phyloP scores from a whole-genome alignment of 139 green algal genomes.

The Trebouxia sp. region DNA sequence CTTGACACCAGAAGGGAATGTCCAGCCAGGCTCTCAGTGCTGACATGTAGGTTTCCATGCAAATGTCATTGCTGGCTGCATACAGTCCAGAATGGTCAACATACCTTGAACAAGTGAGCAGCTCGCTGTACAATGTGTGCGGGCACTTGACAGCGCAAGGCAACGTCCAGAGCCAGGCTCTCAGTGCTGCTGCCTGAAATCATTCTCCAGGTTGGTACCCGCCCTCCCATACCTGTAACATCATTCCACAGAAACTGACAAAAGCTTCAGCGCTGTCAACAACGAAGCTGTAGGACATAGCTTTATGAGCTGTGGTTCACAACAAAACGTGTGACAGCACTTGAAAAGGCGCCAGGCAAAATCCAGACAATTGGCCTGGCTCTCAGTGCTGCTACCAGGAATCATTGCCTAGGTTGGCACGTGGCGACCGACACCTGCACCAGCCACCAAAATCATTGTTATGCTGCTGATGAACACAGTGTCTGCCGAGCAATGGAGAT shows the following conservation, averaged over 20 bases:
- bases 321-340: too few species aligned
- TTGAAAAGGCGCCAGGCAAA: too few species aligned
- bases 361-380: too few species aligned
- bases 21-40: not conserved
- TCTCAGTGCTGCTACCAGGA: conserved; percentile 49
- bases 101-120: conserved; percentile 39
- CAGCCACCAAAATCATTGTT: too few species aligned
- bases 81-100: not conserved
- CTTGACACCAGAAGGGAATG: too few species aligned
- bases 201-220: conserved; percentile 59
- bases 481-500: too few species aligned
- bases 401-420: conserved; percentile 59
- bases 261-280: not conserved
- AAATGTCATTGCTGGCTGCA: not conserved
- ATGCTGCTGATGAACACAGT: too few species aligned
- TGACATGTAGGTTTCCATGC: not conserved
- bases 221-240: conserved; percentile 3
- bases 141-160: conserved; percentile 44
- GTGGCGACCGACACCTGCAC: not conserved
- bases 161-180: conserved; percentile 65
- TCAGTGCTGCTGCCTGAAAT: conserved; percentile 51
- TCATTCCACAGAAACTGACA: not conserved
- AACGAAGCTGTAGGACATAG: not conserved
- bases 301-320: not conserved
- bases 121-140: conserved; percentile 36